Evolutionary conservation across 352 stramenopile genomes (phyloP).

Genomic region (Phytophthora megakarya): DNA sequence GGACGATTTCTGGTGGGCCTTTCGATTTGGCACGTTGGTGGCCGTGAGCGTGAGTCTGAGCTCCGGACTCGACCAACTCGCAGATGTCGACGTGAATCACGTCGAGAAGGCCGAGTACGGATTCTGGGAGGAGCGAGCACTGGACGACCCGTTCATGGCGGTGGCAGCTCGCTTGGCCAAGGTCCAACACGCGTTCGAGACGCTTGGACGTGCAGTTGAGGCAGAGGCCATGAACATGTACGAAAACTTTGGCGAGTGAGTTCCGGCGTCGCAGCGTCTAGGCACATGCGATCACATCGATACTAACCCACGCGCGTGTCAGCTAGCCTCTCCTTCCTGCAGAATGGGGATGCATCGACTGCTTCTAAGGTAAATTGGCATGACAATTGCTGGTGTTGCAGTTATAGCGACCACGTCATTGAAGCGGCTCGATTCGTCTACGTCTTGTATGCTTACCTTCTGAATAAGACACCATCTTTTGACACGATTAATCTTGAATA

Average conservation of each 20-base stretch:
- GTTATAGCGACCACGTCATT: neutral
- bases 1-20: constrained; percentile 52
- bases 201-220: constrained; percentile 35
- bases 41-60: constrained; percentile 54
- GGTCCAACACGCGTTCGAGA: constrained; percentile 40
- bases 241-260: constrained; percentile 67
- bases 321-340: constrained; percentile 3
- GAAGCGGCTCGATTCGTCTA: constrained; percentile 19
- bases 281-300: constrained; percentile 12
- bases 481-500: neutral
- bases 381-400: neutral
- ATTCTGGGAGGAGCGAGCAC: constrained; percentile 62
- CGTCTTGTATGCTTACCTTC: constrained; percentile 18
- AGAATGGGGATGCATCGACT: neutral
- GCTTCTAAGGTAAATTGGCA: neutral
- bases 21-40: constrained; percentile 62
- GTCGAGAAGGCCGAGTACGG: constrained; percentile 46
- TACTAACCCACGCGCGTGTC: constrained; percentile 21
- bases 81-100: constrained; percentile 54
- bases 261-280: constrained; percentile 14
- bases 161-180: constrained; percentile 47
- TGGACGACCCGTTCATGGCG: constrained; percentile 51
- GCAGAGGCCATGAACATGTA: constrained; percentile 69
- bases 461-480: constrained; percentile 22
- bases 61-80: constrained; percentile 62